Evolutionary conservation across 768 basidiomycete genomes (phyloP), one percentile per base, ranked within the genome.

Genomic region (Rossbeevera mucosa): DNA sequence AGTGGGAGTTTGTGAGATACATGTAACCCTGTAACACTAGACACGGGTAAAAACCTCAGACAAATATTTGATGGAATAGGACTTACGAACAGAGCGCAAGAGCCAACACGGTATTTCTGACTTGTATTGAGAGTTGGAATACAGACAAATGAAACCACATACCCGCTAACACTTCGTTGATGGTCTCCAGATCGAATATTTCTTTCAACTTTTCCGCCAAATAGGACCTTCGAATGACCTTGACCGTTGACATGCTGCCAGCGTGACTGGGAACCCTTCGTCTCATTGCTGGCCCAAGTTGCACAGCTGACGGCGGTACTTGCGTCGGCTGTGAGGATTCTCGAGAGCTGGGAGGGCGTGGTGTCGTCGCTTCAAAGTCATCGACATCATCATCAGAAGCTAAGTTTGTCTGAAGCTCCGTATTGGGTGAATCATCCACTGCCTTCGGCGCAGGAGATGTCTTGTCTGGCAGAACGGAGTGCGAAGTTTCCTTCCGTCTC

Each of bases 21-120:
- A 99, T 91, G 66, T 95, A 98, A 2, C 95, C 95, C 71, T 99
- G 95, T 28, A 99, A 77, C 56, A 98, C 92, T 90, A 67, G 21
- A 38, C 31, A 14, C 53, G 47, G 29, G 21, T 58, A 18, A 55
- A 54, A 44, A 47, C 8, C 22, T n/a, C 5, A 38, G 4, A 47
- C n/a, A 22, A 29, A 26, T 24, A 7, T 13, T 21, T 24, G 45
- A 47, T 22, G 29, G 4, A 47, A 46, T 26, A 22, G 36, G 28
- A 84, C 93, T 79, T 64, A 94, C 93, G 73, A 58, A 94, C 83
- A 46, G 90, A 92, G 47, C 92, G 83, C 52, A 97, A 72, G 9
- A 97, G 74, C 91, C 93, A 97, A 66, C 93, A 96, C 1, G 91
- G 87, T 81, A 95, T 86, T 75, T 96, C 94, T 85, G 65, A 62